phyloP scores from a whole-genome alignment of 2,329 filamentous ascomycete genomes.

The Botryotinia globosa region DNA sequence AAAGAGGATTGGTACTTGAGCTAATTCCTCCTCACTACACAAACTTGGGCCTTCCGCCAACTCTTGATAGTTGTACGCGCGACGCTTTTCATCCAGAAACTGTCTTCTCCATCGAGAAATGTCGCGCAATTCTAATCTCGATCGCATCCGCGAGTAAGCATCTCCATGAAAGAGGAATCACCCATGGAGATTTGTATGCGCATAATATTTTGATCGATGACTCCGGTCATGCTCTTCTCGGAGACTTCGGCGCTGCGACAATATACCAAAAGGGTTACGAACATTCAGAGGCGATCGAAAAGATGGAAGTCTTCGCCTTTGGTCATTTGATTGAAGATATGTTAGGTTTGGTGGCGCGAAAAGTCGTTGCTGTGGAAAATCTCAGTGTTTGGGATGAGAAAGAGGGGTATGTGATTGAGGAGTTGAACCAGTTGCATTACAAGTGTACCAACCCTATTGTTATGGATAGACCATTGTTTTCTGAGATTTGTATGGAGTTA shows the following conservation, averaged over 20 bases:
- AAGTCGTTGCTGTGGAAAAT: constrained; percentile 21
- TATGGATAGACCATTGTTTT: constrained; percentile 33
- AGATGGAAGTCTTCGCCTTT: constrained; percentile 48
- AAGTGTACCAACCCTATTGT: constrained; percentile 35
- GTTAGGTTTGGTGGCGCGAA: constrained; percentile 39
- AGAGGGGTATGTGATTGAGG: constrained; percentile 33
- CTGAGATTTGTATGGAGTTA: constrained; percentile 27
- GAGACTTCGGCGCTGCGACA: constrained; percentile 49
- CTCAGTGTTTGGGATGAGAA: constrained; percentile 31
- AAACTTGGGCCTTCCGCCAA: constrained; percentile 46
- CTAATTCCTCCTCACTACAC: constrained; percentile 46
- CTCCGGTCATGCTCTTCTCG: constrained; percentile 45
- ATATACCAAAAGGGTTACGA: constrained; percentile 40
- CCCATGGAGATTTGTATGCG: constrained; percentile 49
- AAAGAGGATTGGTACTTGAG: constrained; percentile 47
- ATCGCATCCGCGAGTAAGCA: constrained; percentile 46
- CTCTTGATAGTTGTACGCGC: constrained; percentile 46
- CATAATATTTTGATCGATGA: constrained; percentile 47
- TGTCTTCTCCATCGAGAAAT: constrained; percentile 36
- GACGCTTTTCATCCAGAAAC: constrained; percentile 42
- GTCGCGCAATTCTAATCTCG: constrained; percentile 41
- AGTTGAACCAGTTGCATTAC: constrained; percentile 35
- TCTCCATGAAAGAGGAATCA: constrained; percentile 45
- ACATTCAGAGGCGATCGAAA: constrained; percentile 40
- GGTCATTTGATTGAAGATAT: constrained; percentile 48